These are phyloP conservation scores for Eimeria sp. DNA, from an alignment of 169 alveolate species.

Conservation along the genomic window DNA sequence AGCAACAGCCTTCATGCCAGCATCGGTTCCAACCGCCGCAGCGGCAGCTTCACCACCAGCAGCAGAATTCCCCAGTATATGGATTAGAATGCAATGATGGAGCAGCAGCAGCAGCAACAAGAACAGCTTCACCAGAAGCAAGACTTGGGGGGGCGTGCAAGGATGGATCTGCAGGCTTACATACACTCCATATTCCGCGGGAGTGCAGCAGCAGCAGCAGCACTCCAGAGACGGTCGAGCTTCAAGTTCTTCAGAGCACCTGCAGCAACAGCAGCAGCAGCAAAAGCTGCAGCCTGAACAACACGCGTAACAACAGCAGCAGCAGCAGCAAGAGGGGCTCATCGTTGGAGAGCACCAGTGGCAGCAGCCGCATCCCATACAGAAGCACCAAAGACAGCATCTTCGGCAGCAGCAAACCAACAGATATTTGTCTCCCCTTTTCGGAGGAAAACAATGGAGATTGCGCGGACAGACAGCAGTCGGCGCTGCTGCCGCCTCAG, in stretches of 20 bases:
- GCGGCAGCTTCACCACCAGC: neutral
- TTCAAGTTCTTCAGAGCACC: no score
- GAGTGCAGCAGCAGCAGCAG: neutral
- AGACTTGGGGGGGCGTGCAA: neutral
- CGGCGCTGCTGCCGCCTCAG: neutral
- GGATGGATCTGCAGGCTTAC: neutral
- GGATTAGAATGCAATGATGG: neutral
- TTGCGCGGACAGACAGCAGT: neutral
- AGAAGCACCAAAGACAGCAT: slow-evolving; percentile 6
- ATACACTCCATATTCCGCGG: neutral
- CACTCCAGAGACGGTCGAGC: no score
- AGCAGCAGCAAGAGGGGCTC: neutral
- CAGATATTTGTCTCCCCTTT: neutral
- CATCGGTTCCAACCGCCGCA: neutral
- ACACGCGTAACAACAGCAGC: neutral
- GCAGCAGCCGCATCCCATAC: neutral
- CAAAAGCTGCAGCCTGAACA: no score
- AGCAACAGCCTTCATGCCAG: slow-evolving; percentile 12
- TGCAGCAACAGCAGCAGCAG: no score
- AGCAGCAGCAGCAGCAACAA: slow-evolving; percentile 9
- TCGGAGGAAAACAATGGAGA: neutral
- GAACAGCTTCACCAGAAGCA: neutral
- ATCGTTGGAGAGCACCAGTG: neutral
- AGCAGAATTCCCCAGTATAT: neutral
- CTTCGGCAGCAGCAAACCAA: neutral